These are phyloP conservation scores for Candida dubliniensis DNA, from an alignment of 1,139 yeast species.

Conservation along the genomic window DNA sequence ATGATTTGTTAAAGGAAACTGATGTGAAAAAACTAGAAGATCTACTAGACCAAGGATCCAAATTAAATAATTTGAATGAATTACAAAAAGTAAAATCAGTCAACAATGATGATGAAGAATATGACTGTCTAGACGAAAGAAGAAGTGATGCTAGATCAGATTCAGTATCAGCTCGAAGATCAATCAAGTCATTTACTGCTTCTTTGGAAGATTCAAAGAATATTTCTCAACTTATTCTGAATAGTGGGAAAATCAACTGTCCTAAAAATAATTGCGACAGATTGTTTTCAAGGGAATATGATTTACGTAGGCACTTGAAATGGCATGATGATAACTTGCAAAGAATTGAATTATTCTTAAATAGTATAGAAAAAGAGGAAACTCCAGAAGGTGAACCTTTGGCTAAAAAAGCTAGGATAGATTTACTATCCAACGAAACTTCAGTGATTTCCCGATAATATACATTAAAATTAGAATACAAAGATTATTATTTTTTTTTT, in stretches of 20 bases:
- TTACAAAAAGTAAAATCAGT: background rate
- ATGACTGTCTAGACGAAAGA: conserved; percentile 12
- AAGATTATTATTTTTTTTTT: background rate
- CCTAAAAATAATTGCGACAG: conserved; percentile 49
- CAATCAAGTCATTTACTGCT: conserved; percentile 28
- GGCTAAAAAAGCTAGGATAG: conserved; percentile 8
- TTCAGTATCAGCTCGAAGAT: conserved; percentile 23
- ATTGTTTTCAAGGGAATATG: conserved; percentile 47
- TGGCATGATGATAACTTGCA: conserved; percentile 51
- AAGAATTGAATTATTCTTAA: conserved; percentile 34
- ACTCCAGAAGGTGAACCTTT: conserved; percentile 10
- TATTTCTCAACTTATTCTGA: conserved; percentile 37
- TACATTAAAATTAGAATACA: background rate
- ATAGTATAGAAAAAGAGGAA: conserved; percentile 24
- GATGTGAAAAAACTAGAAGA: conserved; percentile 25
- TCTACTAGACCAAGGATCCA: conserved; percentile 17
- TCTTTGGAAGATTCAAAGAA: conserved; percentile 25
- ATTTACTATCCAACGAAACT: conserved; percentile 20
- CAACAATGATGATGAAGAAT: conserved; percentile 16
- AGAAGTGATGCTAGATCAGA: conserved; percentile 14
- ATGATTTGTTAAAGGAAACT: conserved; percentile 27
- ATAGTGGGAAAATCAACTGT: conserved; percentile 41
- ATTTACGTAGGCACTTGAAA: conserved; percentile 50
- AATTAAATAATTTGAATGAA: conserved; percentile 5
- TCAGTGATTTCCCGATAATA: conserved; percentile 1